Conservation (phyloP, 2,329 filamentous ascomycete genomes). For the Cercospora beticola region DNA sequence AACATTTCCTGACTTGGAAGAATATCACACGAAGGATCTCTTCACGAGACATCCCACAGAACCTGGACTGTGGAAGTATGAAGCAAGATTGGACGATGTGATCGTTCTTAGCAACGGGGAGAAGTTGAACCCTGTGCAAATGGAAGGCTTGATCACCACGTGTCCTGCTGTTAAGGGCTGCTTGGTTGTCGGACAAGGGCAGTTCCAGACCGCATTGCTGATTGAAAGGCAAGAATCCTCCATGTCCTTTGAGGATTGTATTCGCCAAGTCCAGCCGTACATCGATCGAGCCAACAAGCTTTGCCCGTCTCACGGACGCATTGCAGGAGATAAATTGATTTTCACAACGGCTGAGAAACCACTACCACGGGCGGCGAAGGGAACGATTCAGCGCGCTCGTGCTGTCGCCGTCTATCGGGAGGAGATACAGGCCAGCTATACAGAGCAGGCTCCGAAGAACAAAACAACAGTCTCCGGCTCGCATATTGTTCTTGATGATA, state of each 20-base stretch:
- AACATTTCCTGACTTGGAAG: constrained; percentile 37
- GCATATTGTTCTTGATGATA: neutral
- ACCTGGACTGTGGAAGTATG: constrained; percentile 40
- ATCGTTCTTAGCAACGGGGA: constrained; percentile 48
- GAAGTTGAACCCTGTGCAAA: constrained; percentile 50
- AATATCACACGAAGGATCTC: constrained; percentile 44
- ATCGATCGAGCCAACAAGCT: constrained; percentile 21
- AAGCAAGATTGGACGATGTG: constrained; percentile 46
- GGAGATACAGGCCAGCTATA: constrained; percentile 24
- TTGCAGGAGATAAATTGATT: constrained; percentile 19
- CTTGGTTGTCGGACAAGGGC: constrained; percentile 44
- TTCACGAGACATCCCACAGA: constrained; percentile 42
- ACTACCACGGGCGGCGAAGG: constrained; percentile 22
- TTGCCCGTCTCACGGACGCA: constrained; percentile 11
- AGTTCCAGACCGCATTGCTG: constrained; percentile 14
- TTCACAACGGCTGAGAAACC: constrained; percentile 16
- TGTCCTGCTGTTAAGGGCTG: constrained; percentile 49
- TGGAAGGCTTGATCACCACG: constrained; percentile 32
- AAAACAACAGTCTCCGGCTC: neutral
- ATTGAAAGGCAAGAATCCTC: constrained; percentile 11
- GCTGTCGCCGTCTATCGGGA: constrained; percentile 17
- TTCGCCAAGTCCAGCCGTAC: constrained; percentile 22
- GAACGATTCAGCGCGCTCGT: constrained; percentile 22
- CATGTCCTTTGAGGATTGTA: neutral
- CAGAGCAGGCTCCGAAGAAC: constrained; percentile 22